These are phyloP conservation scores for Blepharisma undulans DNA, from an alignment of 169 alveolate species.

Conservation along the genomic window DNA sequence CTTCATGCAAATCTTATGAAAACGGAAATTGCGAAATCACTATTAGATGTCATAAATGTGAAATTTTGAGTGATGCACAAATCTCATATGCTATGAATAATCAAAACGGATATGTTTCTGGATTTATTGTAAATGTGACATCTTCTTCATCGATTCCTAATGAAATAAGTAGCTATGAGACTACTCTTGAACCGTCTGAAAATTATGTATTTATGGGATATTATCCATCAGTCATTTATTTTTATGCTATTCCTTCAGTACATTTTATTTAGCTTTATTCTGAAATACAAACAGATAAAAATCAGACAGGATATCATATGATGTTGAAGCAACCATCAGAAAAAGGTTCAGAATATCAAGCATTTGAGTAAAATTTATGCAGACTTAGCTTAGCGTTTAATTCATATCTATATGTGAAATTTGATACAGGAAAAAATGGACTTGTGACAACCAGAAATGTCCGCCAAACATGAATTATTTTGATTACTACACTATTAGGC, in stretches of 20 bases:
- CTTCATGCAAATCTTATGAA: background rate
- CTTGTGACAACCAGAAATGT: background rate
- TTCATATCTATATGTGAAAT: background rate
- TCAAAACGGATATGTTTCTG: background rate
- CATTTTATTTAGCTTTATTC: background rate
- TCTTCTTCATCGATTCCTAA: background rate
- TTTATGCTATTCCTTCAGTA: constrained; percentile 7
- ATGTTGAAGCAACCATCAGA: background rate
- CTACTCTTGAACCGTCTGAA: background rate
- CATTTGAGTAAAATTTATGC: background rate
- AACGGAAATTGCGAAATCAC: background rate
- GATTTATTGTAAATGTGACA: background rate
- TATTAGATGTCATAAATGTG: background rate
- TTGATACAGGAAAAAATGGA: background rate
- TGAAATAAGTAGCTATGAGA: background rate
- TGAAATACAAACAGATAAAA: background rate
- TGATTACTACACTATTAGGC: background rate
- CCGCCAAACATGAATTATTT: background rate
- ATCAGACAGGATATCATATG: constrained; percentile 5
- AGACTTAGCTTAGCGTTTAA: background rate
- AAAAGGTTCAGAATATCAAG: background rate
- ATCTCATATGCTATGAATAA: background rate
- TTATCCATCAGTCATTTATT: background rate
- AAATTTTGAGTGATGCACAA: background rate
- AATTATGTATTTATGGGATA: background rate